Evolutionary conservation across 2,329 filamentous ascomycete genomes (phyloP).

Genomic region (Diaporthe velutina): DNA sequence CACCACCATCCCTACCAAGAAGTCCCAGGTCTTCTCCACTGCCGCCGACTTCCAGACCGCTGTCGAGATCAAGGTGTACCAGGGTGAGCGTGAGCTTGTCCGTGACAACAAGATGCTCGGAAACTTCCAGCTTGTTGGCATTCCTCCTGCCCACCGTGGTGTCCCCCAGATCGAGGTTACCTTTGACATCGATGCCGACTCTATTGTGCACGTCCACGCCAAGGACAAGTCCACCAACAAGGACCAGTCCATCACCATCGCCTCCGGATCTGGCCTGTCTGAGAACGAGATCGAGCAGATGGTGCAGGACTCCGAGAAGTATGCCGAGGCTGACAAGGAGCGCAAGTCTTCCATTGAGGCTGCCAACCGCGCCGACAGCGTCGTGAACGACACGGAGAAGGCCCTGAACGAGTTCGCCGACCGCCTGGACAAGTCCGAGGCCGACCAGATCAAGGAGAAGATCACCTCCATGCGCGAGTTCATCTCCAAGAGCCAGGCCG

Average conservation of each 20-base stretch:
- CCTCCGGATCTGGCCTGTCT: constrained; percentile 95
- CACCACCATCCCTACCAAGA: constrained; percentile 99
- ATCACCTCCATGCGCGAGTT: constrained; percentile 87
- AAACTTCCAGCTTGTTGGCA: constrained; percentile 99
- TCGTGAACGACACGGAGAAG: constrained; percentile 98
- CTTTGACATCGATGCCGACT: constrained; percentile 98
- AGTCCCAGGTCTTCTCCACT: constrained; percentile 98
- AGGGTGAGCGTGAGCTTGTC: constrained; percentile 99
- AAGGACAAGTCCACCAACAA: constrained; percentile 99
- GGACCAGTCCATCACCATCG: constrained; percentile 99
- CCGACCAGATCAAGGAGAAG: constrained; percentile 94
- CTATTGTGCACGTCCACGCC: constrained; percentile 96
- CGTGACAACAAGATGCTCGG: constrained; percentile 98
- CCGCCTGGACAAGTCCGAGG: constrained; percentile 96
- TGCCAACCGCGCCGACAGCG: constrained; percentile 96
- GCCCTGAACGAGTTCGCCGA: constrained; percentile 97
- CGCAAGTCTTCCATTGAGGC: constrained; percentile 95
- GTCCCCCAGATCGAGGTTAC: constrained; percentile 98
- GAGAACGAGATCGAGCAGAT: constrained; percentile 96
- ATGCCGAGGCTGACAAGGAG: constrained; percentile 94
- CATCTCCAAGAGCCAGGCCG: constrained; percentile 93
- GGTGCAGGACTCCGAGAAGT: constrained; percentile 98
- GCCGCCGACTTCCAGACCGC: constrained; percentile 98
- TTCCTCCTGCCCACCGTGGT: constrained; percentile 94
- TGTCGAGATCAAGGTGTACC: constrained; percentile 99